A percentile compares a stretch with the other conserved stretches of the same genome.
phyloP scores from a whole-genome alignment of 805 yeast species.

The Yarrowia sp. region DNA sequence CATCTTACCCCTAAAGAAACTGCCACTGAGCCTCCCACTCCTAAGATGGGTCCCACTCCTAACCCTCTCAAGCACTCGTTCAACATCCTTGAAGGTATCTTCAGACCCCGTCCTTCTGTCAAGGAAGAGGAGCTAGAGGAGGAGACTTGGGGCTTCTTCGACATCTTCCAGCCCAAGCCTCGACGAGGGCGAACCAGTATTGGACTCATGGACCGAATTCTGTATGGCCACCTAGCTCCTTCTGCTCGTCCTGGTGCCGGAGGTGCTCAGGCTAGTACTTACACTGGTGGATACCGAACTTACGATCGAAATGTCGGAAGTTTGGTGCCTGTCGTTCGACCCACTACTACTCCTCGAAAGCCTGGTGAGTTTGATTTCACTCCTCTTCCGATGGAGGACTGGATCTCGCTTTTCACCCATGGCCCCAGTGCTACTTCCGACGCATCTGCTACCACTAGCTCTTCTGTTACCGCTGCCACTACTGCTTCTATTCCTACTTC shows the following conservation, averaged over 20 bases:
- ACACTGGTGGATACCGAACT: conserved; percentile 13
- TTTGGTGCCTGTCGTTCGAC: conserved; percentile 8
- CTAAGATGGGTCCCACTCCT: neutral
- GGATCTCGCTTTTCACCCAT: conserved; percentile 12
- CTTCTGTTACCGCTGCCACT: neutral
- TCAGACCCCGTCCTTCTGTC: neutral
- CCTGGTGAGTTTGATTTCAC: conserved; percentile 12
- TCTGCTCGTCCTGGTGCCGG: conserved; percentile 16
- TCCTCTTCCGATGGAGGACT: conserved; percentile 27
- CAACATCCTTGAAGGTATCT: neutral
- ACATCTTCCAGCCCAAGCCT: conserved; percentile 23
- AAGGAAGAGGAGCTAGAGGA: neutral
- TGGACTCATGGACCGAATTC: conserved; percentile 5
- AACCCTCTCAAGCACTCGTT: conserved; percentile 16
- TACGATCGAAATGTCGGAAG: neutral
- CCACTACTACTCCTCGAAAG: conserved; percentile 7
- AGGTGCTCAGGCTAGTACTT: neutral
- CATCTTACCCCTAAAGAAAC: neutral
- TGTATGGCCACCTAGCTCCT: conserved; percentile 9
- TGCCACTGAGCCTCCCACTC: neutral
- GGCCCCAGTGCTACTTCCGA: neutral
- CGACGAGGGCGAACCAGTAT: conserved; percentile 2
- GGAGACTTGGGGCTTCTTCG: conserved; percentile 28
- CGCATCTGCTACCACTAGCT: neutral
- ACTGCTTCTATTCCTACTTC: neutral